A percentile compares a stretch with the other conserved stretches of the same genome.
These are phyloP conservation scores for Paramecium bursaria DNA, from an alignment of 73 alveolate species.

Conservation along the genomic window DNA sequence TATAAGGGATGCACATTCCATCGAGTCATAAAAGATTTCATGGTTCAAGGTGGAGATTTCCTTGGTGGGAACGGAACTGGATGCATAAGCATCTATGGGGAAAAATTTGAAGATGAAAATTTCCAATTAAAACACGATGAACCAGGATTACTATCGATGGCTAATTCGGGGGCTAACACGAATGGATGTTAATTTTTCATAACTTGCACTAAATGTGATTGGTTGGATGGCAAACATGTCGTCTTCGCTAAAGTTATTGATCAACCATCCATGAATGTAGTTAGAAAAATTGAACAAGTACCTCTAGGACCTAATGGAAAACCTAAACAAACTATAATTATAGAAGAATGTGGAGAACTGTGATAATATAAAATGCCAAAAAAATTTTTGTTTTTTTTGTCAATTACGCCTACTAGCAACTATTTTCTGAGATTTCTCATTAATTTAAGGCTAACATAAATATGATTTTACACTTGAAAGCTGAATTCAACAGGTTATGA, in stretches of 20 bases:
- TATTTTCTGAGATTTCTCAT: constrained; percentile 11
- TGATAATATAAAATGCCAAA: constrained; percentile 41
- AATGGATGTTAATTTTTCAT: constrained; percentile 92
- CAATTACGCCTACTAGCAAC: too few species aligned
- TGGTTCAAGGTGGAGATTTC: constrained; percentile 77
- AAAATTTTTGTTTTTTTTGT: too few species aligned
- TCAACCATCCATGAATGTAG: constrained; percentile 73
- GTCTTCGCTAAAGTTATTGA: constrained; percentile 94
- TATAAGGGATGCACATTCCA: constrained; percentile 89
- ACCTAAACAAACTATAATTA: constrained; percentile 60
- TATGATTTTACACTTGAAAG: constrained; percentile 40
- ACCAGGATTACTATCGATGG: constrained; percentile 78
- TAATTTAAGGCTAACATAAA: constrained; percentile 42
- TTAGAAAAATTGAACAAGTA: constrained; percentile 67
- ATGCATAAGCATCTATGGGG: constrained; percentile 63
- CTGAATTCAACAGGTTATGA: not conserved
- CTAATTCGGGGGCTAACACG: constrained; percentile 94
- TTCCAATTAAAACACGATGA: constrained; percentile 63
- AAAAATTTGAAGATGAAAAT: constrained; percentile 71
- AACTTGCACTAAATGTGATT: constrained; percentile 85
- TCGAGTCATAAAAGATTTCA: constrained; percentile 84
- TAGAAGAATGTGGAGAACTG: constrained; percentile 73
- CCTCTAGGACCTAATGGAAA: constrained; percentile 52
- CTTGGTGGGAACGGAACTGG: constrained; percentile 73
- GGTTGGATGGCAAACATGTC: constrained; percentile 97